Base-by-base conservation (phyloP, 352 stramenopile species). In the Aphanomyces euteiches region DNA sequence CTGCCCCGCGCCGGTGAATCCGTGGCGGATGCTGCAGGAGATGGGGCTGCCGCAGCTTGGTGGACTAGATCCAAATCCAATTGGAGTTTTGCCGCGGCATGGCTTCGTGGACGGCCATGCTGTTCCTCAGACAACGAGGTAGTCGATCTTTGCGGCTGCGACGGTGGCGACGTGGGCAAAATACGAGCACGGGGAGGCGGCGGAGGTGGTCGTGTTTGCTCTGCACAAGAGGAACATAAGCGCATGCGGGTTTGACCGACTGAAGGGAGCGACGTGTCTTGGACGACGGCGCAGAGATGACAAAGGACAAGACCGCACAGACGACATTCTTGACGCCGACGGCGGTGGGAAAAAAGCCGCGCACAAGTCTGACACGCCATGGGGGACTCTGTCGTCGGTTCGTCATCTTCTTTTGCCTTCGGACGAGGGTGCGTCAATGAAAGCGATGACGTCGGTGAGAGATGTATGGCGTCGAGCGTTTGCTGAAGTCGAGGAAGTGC, bases 301-400 rank as follows among this genome's bases (percentile, higher is more conserved):
- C 86, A 93, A 56, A 93, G 89, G 21, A 91, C 77, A 56, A 91
- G 82, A 66, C 82, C 80, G 59, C 86, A 94, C 12, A 90, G 67
- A 4, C 82, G 83, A n/a, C 86, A 94, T 69, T 91, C 84, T 63
- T 91, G 86, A 38, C 83, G 77, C 39, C 86, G 79, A 17, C 85
- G 80, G 17, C 90, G 73, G 53, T 85, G 81, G 47, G 90, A 77
- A 69, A 94, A 94, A 17, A 80, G 78, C 7, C 84, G 78, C 37
- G 72, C 87, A 68, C 86, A 93, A 13, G 88, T 74, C 10, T 78
- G 74, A 66, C 86, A 93, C 76, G 88, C 75, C 39, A 61, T 37
- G 8, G 50, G 37, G 8, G 54, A 56, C 56, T 81, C 69, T 40
- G 84, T 76, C 0, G 73, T 77, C 78, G 78, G 0, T 76, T 76